These are phyloP conservation scores for Saccharomycopsis hybrid DNA, from an alignment of 1,139 yeast species.

Conservation along the genomic window DNA sequence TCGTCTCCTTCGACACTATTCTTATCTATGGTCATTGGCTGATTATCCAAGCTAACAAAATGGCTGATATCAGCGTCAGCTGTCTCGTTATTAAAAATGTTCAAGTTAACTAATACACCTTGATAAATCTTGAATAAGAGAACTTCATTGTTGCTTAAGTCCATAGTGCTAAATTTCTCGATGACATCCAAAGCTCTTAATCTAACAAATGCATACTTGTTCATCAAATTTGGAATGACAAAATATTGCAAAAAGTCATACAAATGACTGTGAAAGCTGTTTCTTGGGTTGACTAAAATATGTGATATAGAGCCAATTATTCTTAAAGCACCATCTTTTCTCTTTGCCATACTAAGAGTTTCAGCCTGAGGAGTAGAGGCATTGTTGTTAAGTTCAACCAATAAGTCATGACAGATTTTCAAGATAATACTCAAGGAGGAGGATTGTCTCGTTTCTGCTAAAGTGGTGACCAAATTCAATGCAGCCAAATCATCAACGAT, in stretches of 20 bases:
- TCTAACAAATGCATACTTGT: conserved; percentile 64
- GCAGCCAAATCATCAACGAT: conserved; percentile 68
- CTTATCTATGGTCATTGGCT: too few species aligned
- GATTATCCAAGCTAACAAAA: conserved; percentile 10
- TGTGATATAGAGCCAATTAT: conserved; percentile 69
- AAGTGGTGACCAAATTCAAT: conserved; percentile 51
- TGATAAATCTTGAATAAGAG: conserved; percentile 41
- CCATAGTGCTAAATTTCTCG: conserved; percentile 61
- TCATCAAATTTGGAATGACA: conserved; percentile 67
- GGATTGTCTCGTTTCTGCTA: conserved; percentile 61
- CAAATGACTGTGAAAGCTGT: conserved; percentile 59
- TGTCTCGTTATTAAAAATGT: conserved; percentile 19
- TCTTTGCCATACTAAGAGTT: conserved; percentile 53
- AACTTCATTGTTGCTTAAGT: conserved; percentile 38
- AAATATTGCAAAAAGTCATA: conserved; percentile 59
- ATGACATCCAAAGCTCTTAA: conserved; percentile 82
- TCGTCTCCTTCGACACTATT: conserved; percentile 31
- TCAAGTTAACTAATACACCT: conserved; percentile 60
- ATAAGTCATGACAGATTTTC: conserved; percentile 55
- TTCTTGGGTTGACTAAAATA: conserved; percentile 41
- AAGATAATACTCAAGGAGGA: conserved; percentile 58
- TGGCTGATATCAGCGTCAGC: background rate
- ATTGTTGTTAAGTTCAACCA: conserved; percentile 36
- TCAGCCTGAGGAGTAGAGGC: too few species aligned
- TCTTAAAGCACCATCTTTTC: conserved; percentile 75